Base-by-base conservation (phyloP, 2,329 filamentous ascomycete species). In the Xylariaceae sp. region DNA sequence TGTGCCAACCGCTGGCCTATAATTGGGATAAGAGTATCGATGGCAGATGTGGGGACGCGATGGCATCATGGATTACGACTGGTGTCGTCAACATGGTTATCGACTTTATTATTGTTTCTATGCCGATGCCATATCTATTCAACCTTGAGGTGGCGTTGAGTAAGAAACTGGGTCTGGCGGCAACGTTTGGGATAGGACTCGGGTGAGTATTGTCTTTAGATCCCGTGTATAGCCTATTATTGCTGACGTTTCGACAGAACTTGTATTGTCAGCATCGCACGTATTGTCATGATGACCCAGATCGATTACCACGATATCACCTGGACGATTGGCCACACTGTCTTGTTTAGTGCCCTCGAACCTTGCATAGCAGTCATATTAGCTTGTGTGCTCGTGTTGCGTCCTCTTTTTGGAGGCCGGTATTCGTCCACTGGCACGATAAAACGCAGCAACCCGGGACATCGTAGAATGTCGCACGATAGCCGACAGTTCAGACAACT, bases 371-470 rank as follows among this genome's bases (percentile, higher is more conserved):
- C 69, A 37, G 69, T 78, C 10, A 70, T 70, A 7, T 61, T 74
- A 12, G 71, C 73, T n/a, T 78, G 73, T 51, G 65, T 77, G 19
- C 75, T 76, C 0, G 67, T 76, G 16, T 65, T 77, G 29, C 71
- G 75, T 1, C 75, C 76, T 5, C 66, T 79, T 7, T 64, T 78
- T 3, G 70, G 59, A 21, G 67, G 57, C 23, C 60, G 44, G 7
- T 66, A 67, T 40, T 56, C 57, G 1, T 51, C 64, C 1, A 59
- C 62, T 1, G 53, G 53, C 5, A 69, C 63, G 3, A 54, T 53
- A 12, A 62, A 65, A 32, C 48, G 50, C 52, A 18, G 55, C 32
- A 29, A 48, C 6, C 26, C 49, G 23, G 40, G 52, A 20, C 20
- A 60, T 9, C 50, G 49, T 7, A 37, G 51, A 0, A 10, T 59